A percentile compares a stretch with the other conserved stretches of the same genome.
Evolutionary conservation across 2,329 filamentous ascomycete species (phyloP).

Genomic region (Bisporella sp.): DNA sequence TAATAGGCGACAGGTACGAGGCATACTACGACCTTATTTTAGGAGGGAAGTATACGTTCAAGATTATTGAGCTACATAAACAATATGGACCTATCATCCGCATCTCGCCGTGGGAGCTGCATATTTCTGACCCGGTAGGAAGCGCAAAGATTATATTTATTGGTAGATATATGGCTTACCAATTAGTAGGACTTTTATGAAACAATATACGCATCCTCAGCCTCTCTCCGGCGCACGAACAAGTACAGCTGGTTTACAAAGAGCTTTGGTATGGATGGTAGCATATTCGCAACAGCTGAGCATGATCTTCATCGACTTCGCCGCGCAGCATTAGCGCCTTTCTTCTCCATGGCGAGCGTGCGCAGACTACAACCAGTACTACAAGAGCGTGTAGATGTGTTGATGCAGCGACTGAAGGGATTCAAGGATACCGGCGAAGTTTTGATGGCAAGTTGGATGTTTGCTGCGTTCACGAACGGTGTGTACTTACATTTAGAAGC

Average conservation of each 20-base stretch:
- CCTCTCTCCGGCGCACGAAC: conserved; percentile 4
- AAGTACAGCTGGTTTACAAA: conserved; percentile 9
- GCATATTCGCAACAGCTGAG: conserved; percentile 7
- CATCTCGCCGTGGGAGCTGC: conserved; percentile 33
- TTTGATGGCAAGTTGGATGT: conserved; percentile 5
- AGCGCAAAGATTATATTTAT: too few relatives aligned
- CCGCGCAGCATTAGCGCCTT: conserved; percentile 13
- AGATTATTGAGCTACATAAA: conserved; percentile 35
- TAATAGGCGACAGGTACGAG: conserved; percentile 17
- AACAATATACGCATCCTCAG: conserved; percentile 29
- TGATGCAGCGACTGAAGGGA: conserved; percentile 5
- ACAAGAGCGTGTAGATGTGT: conserved; percentile 8
- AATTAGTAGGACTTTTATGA: conserved; percentile 27
- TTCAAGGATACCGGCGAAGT: conserved; percentile 7
- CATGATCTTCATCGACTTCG: conserved; percentile 16
- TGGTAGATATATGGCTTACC: too few relatives aligned
- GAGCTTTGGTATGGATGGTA: conserved; percentile 2
- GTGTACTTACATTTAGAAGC: background rate
- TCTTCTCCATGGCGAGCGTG: conserved; percentile 15
- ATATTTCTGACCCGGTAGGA: conserved; percentile 25
- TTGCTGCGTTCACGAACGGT: conserved; percentile 9
- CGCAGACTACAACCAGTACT: conserved; percentile 14
- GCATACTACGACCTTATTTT: conserved; percentile 36
- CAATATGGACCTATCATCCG: conserved; percentile 32
- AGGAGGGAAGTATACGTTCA: conserved; percentile 35